Evolutionary conservation across 1,284 basidiomycete genomes (phyloP).

Genomic region (Ustilago vetiveriae): DNA sequence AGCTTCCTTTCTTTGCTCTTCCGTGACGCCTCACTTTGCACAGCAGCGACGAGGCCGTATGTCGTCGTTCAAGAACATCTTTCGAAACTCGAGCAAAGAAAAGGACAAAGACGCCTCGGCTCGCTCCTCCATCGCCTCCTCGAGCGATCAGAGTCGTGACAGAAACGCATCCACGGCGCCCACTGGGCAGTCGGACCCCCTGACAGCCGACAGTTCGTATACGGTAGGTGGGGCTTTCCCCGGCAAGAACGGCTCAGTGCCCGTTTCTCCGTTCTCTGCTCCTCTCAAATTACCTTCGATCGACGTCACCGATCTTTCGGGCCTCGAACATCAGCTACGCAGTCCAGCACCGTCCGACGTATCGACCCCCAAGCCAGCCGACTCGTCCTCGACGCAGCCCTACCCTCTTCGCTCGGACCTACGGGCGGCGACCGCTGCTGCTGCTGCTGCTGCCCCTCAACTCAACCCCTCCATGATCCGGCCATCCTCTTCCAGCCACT

Average conservation of each 20-base stretch:
- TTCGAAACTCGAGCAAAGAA: slow-evolving; percentile 28
- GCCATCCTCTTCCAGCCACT: slow-evolving; percentile 18
- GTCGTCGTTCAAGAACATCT: slow-evolving; percentile 48
- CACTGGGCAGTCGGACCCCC: slow-evolving; percentile 1
- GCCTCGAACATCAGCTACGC: slow-evolving; percentile 2
- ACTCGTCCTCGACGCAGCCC: not conserved
- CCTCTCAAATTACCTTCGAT: slow-evolving; percentile 31
- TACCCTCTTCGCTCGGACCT: slow-evolving; percentile 4
- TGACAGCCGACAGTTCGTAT: slow-evolving; percentile 6
- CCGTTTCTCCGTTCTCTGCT: slow-evolving; percentile 33
- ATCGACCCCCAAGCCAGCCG: slow-evolving; percentile 7
- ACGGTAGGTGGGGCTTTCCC: slow-evolving; percentile 1
- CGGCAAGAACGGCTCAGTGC: slow-evolving; percentile 14
- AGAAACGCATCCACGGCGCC: slow-evolving; percentile 9
- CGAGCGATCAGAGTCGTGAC: slow-evolving; percentile 17
- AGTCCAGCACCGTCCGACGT: slow-evolving; percentile 15
- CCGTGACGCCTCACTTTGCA: too few species aligned
- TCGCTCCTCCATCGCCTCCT: slow-evolving; percentile 2
- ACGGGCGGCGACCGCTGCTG: not conserved
- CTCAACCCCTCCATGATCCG: slow-evolving; percentile 27
- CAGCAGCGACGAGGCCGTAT: slow-evolving; percentile 19
- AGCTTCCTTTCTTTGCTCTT: too few species aligned
- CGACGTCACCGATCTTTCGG: slow-evolving; percentile 44
- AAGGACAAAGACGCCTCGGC: slow-evolving; percentile 8
- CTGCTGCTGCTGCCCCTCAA: not conserved